Conservation (phyloP, 2,329 filamentous ascomycete species). For the Neopestalotiopsis sp. region DNA sequence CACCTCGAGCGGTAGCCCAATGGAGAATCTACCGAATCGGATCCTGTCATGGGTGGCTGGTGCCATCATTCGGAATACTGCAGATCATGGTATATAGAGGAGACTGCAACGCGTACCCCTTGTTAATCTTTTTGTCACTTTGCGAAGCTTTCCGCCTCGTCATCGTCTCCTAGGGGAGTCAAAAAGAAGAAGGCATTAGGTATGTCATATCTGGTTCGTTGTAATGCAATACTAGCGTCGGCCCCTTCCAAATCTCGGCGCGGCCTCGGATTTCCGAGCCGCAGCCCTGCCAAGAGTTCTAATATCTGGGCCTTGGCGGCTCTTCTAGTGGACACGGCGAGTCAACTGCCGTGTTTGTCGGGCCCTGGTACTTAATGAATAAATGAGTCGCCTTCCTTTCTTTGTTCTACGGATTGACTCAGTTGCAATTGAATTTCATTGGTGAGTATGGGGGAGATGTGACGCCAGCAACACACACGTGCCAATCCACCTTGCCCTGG, state of each 20-base stretch:
- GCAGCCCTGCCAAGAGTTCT: neutral
- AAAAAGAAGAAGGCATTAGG: too few species aligned
- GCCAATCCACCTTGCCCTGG: too few species aligned
- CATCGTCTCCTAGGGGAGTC: too few species aligned
- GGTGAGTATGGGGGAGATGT: too few species aligned
- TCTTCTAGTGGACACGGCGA: neutral
- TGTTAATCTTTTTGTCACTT: neutral
- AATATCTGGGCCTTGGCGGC: neutral
- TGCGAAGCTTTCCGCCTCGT: too few species aligned
- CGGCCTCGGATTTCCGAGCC: neutral
- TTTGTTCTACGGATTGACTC: neutral
- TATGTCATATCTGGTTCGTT: neutral
- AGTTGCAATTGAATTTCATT: too few species aligned
- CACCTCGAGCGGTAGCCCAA: too few species aligned
- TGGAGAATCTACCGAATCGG: too few species aligned
- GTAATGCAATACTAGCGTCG: constrained; percentile 2
- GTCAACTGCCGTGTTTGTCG: neutral
- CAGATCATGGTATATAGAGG: neutral
- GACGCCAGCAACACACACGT: too few species aligned
- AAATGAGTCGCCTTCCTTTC: too few species aligned
- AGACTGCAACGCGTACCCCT: neutral
- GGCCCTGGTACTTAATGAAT: neutral
- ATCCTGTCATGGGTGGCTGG: too few species aligned
- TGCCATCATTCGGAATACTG: neutral
- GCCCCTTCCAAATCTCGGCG: neutral